These are phyloP conservation scores for Lasiodiplodia hormozganensis DNA, from an alignment of 2,329 filamentous ascomycete species.

Conservation along the genomic window DNA sequence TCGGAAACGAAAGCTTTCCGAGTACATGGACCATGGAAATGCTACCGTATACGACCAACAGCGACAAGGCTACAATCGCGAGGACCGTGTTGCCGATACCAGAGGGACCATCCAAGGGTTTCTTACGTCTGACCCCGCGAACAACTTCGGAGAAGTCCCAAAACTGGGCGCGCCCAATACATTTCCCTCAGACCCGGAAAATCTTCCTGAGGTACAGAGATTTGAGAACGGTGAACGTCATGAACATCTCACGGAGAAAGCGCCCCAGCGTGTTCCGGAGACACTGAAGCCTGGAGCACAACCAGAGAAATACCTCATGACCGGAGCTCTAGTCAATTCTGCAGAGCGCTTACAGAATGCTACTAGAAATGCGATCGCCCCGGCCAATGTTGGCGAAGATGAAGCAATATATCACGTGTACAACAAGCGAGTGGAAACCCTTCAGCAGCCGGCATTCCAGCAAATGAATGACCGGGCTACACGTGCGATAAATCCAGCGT, in stretches of 20 bases:
- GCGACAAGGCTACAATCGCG: background rate
- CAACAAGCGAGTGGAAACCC: background rate
- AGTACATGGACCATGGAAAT: background rate
- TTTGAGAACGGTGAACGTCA: background rate
- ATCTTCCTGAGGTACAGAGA: background rate
- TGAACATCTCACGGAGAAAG: no score
- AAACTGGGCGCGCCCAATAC: background rate
- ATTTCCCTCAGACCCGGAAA: background rate
- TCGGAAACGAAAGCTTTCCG: constrained; percentile 14
- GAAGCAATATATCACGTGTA: background rate
- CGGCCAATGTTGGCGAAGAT: background rate
- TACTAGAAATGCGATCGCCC: background rate
- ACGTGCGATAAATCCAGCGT: background rate
- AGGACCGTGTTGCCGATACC: background rate
- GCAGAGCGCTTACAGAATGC: background rate
- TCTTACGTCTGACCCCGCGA: background rate
- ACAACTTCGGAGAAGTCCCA: background rate
- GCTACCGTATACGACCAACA: background rate
- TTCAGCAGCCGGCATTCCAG: background rate
- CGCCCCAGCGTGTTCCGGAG: background rate
- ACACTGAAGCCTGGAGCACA: background rate
- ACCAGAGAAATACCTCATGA: constrained; percentile 13
- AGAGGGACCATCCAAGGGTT: background rate
- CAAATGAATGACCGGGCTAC: background rate
- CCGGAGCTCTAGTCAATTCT: background rate